A percentile compares a stretch with the other conserved stretches of the same genome.
Conservation (phyloP, 176 grass and related monocot species). For the Rhynchospora breviuscula region DNA sequence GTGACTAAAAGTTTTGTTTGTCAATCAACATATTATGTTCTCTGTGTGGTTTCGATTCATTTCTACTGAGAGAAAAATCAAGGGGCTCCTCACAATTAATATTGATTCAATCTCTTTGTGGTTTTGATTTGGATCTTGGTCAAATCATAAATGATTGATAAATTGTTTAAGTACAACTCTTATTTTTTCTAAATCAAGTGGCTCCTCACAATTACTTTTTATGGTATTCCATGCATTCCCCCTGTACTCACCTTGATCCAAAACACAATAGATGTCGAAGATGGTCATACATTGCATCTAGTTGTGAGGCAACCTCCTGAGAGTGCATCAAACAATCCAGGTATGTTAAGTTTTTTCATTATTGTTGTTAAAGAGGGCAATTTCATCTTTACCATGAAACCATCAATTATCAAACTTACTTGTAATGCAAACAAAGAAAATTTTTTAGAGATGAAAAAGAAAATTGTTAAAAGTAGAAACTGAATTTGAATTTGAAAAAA, state of each 20-base stretch:
- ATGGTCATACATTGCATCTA: constrained; percentile 99
- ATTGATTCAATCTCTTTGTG: background rate
- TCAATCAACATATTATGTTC: too few relatives aligned
- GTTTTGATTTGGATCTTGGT: background rate
- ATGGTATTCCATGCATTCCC: background rate
- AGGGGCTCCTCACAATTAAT: too few relatives aligned
- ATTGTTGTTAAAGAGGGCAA: constrained; percentile 12
- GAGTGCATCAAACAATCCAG: constrained; percentile 47
- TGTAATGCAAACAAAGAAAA: background rate
- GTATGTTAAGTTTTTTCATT: constrained; percentile 30
- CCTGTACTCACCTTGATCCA: constrained; percentile 8
- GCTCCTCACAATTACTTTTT: background rate
- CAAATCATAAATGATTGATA: background rate
- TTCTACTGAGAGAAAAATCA: too few relatives aligned
- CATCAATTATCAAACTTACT: background rate
- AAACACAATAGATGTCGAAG: constrained; percentile 79
- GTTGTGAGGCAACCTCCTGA: constrained; percentile 82
- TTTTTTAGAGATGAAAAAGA: constrained; percentile 21
- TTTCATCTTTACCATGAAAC: background rate
- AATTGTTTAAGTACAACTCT: background rate
- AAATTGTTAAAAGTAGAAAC: background rate
- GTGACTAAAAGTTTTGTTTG: too few relatives aligned
- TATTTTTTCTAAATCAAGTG: background rate
- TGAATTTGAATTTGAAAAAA: constrained; percentile 10
- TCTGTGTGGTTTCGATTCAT: too few relatives aligned